Evolutionary conservation across 2,329 filamentous ascomycete genomes (phyloP).

Genomic region (Aspergillus spinulosporus): DNA sequence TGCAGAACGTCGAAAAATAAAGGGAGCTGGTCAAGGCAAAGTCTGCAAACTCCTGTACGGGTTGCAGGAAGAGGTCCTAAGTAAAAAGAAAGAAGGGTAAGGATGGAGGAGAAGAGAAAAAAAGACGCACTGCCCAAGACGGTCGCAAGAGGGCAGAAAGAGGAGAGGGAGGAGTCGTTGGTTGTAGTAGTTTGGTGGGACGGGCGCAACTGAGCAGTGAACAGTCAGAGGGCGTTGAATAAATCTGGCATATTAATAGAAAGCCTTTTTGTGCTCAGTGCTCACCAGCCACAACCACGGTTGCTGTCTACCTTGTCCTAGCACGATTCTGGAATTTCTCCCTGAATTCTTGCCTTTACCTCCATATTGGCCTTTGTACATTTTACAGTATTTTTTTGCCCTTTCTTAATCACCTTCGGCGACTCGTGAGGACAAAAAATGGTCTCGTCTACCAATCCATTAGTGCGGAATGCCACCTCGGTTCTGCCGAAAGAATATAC

Average conservation of each 20-base stretch:
- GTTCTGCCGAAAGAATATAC: neutral
- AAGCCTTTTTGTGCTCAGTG: constrained; percentile 10
- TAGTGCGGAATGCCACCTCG: neutral
- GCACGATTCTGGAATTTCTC: neutral
- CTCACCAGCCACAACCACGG: constrained; percentile 21
- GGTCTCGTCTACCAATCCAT: neutral
- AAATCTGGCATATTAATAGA: constrained; percentile 16
- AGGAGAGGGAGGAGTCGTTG: constrained; percentile 10
- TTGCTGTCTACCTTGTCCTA: neutral
- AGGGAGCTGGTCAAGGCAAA: constrained; percentile 14
- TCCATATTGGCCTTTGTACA: neutral
- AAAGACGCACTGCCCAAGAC: constrained; percentile 15
- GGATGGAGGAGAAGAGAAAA: constrained; percentile 19
- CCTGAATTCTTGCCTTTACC: neutral
- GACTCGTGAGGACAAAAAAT: neutral
- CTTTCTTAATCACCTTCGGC: too few relatives aligned
- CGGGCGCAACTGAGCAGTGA: constrained; percentile 10
- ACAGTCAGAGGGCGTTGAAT: constrained; percentile 14
- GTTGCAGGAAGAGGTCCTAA: constrained; percentile 16
- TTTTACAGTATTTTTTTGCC: too few relatives aligned
- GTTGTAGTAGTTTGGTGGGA: constrained; percentile 15
- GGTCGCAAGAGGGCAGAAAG: constrained; percentile 16
- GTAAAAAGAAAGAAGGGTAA: constrained; percentile 16
- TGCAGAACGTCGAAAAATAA: constrained; percentile 22
- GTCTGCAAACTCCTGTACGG: neutral